Evolutionary conservation across 257 asterid species (phyloP), one percentile per base, ranked within the genome.

Genomic region (Perilla frutescens): DNA sequence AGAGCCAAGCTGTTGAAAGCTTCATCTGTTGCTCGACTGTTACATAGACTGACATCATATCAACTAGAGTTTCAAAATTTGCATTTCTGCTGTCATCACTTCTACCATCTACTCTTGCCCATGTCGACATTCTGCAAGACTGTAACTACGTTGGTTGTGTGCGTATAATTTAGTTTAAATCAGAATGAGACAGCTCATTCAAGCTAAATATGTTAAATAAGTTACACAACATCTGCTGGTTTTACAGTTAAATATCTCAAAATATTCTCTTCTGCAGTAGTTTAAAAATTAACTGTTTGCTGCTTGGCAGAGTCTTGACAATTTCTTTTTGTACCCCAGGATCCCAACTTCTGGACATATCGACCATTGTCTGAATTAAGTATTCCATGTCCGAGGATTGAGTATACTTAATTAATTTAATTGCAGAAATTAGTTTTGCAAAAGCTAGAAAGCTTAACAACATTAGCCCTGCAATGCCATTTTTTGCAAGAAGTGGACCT

Each of bases 331-430:
- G 57, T 84, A 82, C 71, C 55, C 91, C n/a, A 94, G 98, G 98
- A 91, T 83, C 98, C 96, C 71, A 87, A 85, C 14, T 91, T 87
- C 82, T 95, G 98, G 99, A 84, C 84, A 36, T 83, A 92, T 72
- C 86, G 99, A 72, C 99, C 99, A 41, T 79, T 91, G 61, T 90
- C 99, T 76, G 91, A 95, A 54, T 77, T 77, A 80, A 95, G n/a
- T n/a, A n/a, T n/a, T n/a, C n/a, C n/a, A n/a, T n/a, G n/a, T n/a
- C n/a, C n/a, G n/a, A n/a, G n/a, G n/a, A n/a, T n/a, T n/a, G n/a
- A n/a, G n/a, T n/a, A n/a, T n/a, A n/a, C n/a, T n/a, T n/a, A n/a
- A n/a, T n/a, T n/a, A n/a, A n/a, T n/a, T n/a, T n/a, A n/a, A n/a
- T n/a, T n/a, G n/a, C n/a, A n/a, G n/a, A n/a, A n/a, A n/a, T n/a